Evolutionary conservation across 768 basidiomycete species (phyloP).

Genomic region (Lactarius quietus): DNA sequence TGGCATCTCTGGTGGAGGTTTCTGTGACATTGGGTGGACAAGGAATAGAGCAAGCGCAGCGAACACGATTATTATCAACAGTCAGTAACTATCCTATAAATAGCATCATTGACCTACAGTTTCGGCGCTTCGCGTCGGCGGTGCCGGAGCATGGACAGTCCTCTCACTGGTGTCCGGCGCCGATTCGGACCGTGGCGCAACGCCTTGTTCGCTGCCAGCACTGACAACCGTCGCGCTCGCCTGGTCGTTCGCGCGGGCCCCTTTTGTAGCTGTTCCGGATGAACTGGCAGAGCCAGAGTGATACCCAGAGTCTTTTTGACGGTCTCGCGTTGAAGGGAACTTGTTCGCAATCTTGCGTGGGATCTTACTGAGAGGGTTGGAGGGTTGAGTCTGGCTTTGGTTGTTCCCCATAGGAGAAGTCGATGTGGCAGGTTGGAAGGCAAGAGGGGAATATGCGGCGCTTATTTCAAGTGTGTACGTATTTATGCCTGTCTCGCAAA

Average conservation of each 20-base stretch:
- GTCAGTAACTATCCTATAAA: conserved; percentile 6
- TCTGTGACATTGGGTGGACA: neutral
- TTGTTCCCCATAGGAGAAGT: conserved; percentile 23
- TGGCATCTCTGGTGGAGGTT: conserved; percentile 29
- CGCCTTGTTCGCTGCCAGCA: conserved; percentile 4
- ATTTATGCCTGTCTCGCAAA: conserved; percentile 15
- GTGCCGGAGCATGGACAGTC: conserved; percentile 12
- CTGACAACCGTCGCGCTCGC: neutral
- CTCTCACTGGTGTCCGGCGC: conserved; percentile 9
- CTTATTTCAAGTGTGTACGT: conserved; percentile 19
- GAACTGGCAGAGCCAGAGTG: conserved; percentile 21
- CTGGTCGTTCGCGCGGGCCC: neutral
- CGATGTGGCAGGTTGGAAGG: conserved; percentile 17
- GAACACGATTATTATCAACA: neutral
- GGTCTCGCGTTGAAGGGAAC: conserved; percentile 1
- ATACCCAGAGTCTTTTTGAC: conserved; percentile 23
- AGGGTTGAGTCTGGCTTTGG: conserved; percentile 16
- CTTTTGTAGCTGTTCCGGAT: conserved; percentile 13
- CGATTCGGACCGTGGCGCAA: conserved; percentile 12
- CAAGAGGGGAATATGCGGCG: neutral
- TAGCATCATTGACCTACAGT: conserved; percentile 13
- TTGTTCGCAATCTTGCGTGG: conserved; percentile 9
- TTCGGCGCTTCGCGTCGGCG: conserved; percentile 10
- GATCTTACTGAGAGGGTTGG: conserved; percentile 4
- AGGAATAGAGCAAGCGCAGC: neutral